Evolutionary conservation across 2,329 filamentous ascomycete species (phyloP), one percentile per base, ranked within the genome.

Genomic region (Ascochyta rabiei): DNA sequence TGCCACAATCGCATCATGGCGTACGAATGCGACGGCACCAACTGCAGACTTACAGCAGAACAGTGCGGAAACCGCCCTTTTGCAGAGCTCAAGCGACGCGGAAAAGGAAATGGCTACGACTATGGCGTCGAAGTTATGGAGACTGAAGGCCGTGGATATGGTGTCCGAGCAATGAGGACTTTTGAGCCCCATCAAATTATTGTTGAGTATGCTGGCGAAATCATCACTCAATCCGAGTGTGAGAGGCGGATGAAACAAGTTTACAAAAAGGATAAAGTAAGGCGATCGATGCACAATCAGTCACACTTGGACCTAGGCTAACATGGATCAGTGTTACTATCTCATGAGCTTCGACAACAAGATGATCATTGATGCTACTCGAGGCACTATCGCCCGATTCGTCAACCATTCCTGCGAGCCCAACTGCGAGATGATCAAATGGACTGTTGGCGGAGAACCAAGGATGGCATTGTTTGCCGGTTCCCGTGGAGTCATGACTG

Each of bases 261-360:
- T 55, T 99, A 99, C 79, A 96, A 95, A 75, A 85, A 96, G 72
- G 96, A 96, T 67, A 89, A 95, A 78, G 92, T 96, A 74, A 75
- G 86, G 23, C 24, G 19, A 33, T 5, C 16, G 9, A 24, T 24
- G 19, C 30, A 19, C 1, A 16, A 34, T 62, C 45, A 30, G 15
- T 24, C 23, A 10, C 16, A 31, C 10, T 5, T 26, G 12, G 7
- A n/a, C 8, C 13, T 28, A 23, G 33, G 48, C 68, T 73, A 46
- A 73, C 61, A 16, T 37, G 2, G 48, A 38, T 18, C 64, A 96
- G 90, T 96, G 92, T 76, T 98, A 96, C 76, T 99, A 99, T 75
- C 81, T 99, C 44, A 99, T 99, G 95, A 92, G 91, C 51, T 97
- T 98, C 72, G 93, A 98, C 71, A 92, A 97, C 75, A 95, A 96